These are phyloP conservation scores for Fusarium sp. DNA, from an alignment of 2,329 filamentous ascomycete genomes.

Conservation along the genomic window DNA sequence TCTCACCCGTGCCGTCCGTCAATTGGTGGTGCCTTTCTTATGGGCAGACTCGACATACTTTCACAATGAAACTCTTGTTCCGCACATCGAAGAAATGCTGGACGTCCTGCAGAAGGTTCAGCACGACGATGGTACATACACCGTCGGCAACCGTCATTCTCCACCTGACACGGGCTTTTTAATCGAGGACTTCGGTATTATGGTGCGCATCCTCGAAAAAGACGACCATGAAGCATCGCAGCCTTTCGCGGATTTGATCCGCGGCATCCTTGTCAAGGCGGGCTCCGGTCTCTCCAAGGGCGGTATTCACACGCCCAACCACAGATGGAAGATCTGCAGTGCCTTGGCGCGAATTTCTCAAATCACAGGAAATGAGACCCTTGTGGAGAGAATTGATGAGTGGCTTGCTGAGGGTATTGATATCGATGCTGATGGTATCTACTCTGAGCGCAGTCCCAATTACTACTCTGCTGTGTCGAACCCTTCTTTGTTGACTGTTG, in stretches of 20 bases:
- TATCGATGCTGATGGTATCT: slow-evolving; percentile 20
- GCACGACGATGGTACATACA: slow-evolving; percentile 13
- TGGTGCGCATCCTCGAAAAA: slow-evolving; percentile 16
- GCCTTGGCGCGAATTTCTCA: slow-evolving; percentile 14
- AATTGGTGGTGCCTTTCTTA: slow-evolving; percentile 7
- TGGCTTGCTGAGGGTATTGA: slow-evolving; percentile 23
- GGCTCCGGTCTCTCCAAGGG: slow-evolving; percentile 12
- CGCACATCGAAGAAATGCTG: slow-evolving; percentile 14
- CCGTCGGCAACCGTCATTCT: slow-evolving; percentile 18
- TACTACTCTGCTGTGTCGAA: slow-evolving; percentile 23
- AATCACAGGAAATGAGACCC: background rate
- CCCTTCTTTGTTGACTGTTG: slow-evolving; percentile 2
- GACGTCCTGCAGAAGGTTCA: background rate
- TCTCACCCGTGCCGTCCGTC: slow-evolving; percentile 10
- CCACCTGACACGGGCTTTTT: slow-evolving; percentile 19
- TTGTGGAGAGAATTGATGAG: slow-evolving; percentile 8
- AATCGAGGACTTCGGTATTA: slow-evolving; percentile 21
- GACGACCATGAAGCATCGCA: slow-evolving; percentile 6
- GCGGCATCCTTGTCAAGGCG: slow-evolving; percentile 14
- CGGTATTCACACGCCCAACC: slow-evolving; percentile 13
- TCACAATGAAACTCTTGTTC: slow-evolving; percentile 9
- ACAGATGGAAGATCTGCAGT: slow-evolving; percentile 25
- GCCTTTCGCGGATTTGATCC: background rate
- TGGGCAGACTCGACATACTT: slow-evolving; percentile 16
- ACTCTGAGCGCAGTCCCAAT: slow-evolving; percentile 15